A percentile compares a stretch with the other conserved stretches of the same genome.
These are phyloP conservation scores for Lotus japonicus DNA, from an alignment of 306 rosid species.

Conservation along the genomic window DNA sequence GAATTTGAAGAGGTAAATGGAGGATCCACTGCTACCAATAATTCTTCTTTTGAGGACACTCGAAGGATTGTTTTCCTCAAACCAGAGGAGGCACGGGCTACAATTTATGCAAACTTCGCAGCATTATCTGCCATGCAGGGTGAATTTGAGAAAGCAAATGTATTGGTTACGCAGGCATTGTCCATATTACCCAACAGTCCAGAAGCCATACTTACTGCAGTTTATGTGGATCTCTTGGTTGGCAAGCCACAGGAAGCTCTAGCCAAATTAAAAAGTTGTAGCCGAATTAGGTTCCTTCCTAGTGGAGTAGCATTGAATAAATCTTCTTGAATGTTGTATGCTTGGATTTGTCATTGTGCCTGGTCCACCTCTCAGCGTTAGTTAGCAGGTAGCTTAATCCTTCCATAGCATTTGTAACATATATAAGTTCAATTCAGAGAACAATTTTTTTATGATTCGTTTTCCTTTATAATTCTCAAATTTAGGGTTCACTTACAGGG, in stretches of 20 bases:
- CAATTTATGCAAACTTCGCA: conserved; percentile 78
- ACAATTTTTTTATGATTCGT: conserved; percentile 53
- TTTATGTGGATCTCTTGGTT: conserved; percentile 74
- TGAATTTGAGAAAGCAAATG: conserved; percentile 58
- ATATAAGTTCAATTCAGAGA: conserved; percentile 90
- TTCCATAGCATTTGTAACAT: conserved; percentile 84
- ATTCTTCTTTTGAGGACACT: conserved; percentile 34
- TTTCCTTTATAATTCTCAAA: conserved; percentile 45
- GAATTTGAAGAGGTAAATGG: conserved; percentile 68
- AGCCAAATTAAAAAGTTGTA: conserved; percentile 62
- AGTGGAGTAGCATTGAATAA: conserved; percentile 59
- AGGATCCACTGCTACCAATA: conserved; percentile 50
- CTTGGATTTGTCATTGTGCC: conserved; percentile 40
- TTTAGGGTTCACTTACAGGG: conserved; percentile 54
- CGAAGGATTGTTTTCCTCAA: conserved; percentile 54
- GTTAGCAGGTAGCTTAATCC: conserved; percentile 79
- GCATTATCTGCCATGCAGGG: conserved; percentile 73
- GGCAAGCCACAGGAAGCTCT: conserved; percentile 81
- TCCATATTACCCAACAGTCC: conserved; percentile 66
- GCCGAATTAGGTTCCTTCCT: conserved; percentile 63
- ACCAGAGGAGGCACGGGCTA: conserved; percentile 85
- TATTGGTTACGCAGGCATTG: conserved; percentile 60
- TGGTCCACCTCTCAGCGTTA: conserved; percentile 45
- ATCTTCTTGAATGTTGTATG: conserved; percentile 63
- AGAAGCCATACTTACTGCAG: conserved; percentile 73